phyloP scores from a whole-genome alignment of 352 stramenopile genomes.

The Elongisporangium anandrum region DNA sequence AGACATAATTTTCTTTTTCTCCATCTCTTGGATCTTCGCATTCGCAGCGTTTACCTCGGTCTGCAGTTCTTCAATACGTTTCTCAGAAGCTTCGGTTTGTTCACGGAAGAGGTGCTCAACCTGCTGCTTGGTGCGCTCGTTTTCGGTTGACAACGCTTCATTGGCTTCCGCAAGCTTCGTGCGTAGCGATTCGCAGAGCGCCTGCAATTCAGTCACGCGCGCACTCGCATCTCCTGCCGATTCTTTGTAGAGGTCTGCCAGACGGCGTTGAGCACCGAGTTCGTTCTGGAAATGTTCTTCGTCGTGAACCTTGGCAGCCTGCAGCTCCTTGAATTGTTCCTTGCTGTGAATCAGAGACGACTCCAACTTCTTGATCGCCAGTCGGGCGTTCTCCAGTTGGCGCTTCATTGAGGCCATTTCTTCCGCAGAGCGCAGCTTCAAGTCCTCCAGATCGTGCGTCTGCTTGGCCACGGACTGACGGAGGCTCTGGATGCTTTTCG shows the following conservation, averaged over 20 bases:
- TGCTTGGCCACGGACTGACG: slow-evolving; percentile 50
- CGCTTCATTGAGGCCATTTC: slow-evolving; percentile 39
- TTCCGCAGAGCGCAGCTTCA: slow-evolving; percentile 44
- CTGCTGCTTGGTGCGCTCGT: slow-evolving; percentile 59
- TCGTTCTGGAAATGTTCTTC: slow-evolving; percentile 68
- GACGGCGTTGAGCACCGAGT: slow-evolving; percentile 55
- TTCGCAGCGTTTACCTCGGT: slow-evolving; percentile 49
- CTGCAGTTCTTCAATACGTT: slow-evolving; percentile 49
- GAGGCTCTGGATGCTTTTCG: slow-evolving; percentile 52
- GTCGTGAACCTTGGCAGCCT: slow-evolving; percentile 51
- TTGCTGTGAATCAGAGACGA: slow-evolving; percentile 53
- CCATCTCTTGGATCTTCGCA: slow-evolving; percentile 45
- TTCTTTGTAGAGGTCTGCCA: slow-evolving; percentile 74
- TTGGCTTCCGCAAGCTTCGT: slow-evolving; percentile 55
- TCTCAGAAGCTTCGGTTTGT: slow-evolving; percentile 50
- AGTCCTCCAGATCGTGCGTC: slow-evolving; percentile 47
- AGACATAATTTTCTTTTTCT: slow-evolving; percentile 59
- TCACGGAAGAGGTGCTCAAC: slow-evolving; percentile 75
- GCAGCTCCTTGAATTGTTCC: slow-evolving; percentile 65
- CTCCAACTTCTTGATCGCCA: slow-evolving; percentile 67
- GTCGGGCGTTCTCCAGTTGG: slow-evolving; percentile 54
- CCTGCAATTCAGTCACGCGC: slow-evolving; percentile 52
- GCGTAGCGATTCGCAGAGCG: slow-evolving; percentile 47
- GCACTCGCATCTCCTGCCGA: slow-evolving; percentile 47
- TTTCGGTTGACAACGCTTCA: slow-evolving; percentile 55